Base-by-base conservation (phyloP, 2,329 filamentous ascomycete species). In the Plenodomus tracheiphilus region DNA sequence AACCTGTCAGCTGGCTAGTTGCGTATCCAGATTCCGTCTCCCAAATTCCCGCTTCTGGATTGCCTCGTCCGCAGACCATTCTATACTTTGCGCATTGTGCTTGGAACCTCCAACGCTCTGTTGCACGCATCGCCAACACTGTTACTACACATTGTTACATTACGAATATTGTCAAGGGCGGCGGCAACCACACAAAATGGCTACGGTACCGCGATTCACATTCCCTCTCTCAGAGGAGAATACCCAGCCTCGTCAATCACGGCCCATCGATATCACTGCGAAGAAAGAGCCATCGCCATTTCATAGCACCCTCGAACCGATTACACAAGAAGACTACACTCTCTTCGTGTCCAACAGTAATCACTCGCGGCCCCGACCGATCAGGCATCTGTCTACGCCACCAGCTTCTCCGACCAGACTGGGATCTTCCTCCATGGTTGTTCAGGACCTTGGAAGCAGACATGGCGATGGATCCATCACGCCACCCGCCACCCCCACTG, bases 401-500 rank as follows among this genome's bases (percentile, higher is more conserved):
- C 66, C 66, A 17, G 56, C 54, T 11, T 69, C 61, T 5, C 64
- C 66, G 8, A 60, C 53, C 3, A 49, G 56, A n/a, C 30, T 47
- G 30, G 49, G 55, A 38, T 46, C 57, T 13, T 37, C 46, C 16
- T 64, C 46, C 8, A 62, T 67, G 54, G 55, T 52, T 17, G 21
- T 47, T 2, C 47, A 54, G 13, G 46, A 54, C 10, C 17, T 42
- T 21, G 37, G 20, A n/a, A 55, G 45, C n/a, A 30, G 54, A 39
- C 62, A 58, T 28, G 51, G 60, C 39, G 57, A 49, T 37, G 51
- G 54, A 40, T 47, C 57, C 9, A 41, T 64, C 22, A 69, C 68
- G 11, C 67, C 68, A 5, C 67, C 68, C 1, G 46, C 52, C 4
- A 70, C 68, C 34, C 68, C 68, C 2, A 64, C 58, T n/a, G 47